phyloP scores from a whole-genome alignment of 257 asterid species.

The Lycium barbarum region DNA sequence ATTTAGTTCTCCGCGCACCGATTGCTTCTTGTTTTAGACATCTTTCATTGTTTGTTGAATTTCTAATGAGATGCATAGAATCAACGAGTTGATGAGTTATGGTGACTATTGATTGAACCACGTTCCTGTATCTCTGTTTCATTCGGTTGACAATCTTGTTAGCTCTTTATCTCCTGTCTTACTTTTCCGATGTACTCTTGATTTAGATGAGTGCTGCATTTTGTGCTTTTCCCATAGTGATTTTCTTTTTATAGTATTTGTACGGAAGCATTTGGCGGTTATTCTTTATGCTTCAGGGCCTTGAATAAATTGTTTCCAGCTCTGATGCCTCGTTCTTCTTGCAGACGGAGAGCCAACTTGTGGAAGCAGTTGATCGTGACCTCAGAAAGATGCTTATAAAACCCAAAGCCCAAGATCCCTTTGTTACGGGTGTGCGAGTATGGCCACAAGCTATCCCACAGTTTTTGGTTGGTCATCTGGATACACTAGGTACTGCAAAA shows the following conservation, averaged over 20 bases:
- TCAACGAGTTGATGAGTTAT: neutral
- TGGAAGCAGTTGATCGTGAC: slow-evolving; percentile 93
- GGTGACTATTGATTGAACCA: slow-evolving; percentile 8
- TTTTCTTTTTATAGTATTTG: neutral
- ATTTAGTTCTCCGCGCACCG: neutral
- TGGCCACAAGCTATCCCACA: slow-evolving; percentile 99
- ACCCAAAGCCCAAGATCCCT: slow-evolving; percentile 68
- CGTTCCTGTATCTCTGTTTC: neutral
- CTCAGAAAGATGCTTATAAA: slow-evolving; percentile 90
- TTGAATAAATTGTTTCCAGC: slow-evolving; percentile 31
- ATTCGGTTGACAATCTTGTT: neutral
- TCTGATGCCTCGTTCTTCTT: slow-evolving; percentile 35
- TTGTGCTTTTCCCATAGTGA: neutral
- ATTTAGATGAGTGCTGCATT: neutral
- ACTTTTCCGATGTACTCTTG: neutral
- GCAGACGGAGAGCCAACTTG: slow-evolving; percentile 83
- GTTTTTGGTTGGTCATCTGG: slow-evolving; percentile 86
- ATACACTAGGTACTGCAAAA: slow-evolving; percentile 65
- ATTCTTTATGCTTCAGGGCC: slow-evolving; percentile 6
- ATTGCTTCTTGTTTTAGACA: neutral
- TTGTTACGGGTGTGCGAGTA: slow-evolving; percentile 72
- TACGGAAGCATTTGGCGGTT: neutral
- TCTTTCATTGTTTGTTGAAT: neutral
- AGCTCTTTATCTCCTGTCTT: neutral
- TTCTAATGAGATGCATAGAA: neutral